Evolutionary conservation across 164 flowering plant species (phyloP).

Genomic region (Magnolia sinica): DNA sequence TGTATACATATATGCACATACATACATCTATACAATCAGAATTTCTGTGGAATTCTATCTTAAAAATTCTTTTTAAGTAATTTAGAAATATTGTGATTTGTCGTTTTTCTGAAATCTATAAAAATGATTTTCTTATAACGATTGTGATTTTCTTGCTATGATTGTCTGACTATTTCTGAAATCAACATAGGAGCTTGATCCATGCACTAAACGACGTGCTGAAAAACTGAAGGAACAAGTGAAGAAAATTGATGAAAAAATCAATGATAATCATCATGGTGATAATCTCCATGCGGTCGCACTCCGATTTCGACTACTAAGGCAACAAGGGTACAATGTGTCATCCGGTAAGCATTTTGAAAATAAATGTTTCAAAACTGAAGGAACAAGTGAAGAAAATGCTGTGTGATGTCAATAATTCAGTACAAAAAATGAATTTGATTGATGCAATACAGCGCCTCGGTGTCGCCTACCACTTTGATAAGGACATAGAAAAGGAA

Average conservation of each 20-base stretch:
- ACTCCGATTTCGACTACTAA: too few relatives aligned
- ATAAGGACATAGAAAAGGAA: neutral
- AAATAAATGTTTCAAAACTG: neutral
- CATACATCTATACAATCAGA: too few relatives aligned
- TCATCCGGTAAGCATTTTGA: too few relatives aligned
- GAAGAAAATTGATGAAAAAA: too few relatives aligned
- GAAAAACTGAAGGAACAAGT: slow-evolving; percentile 1
- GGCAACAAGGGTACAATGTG: too few relatives aligned
- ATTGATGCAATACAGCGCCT: neutral
- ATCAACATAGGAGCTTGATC: slow-evolving; percentile 2
- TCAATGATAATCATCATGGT: too few relatives aligned
- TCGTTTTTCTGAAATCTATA: too few relatives aligned
- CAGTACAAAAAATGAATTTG: neutral
- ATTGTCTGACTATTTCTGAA: neutral
- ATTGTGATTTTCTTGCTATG: too few relatives aligned
- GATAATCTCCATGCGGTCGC: too few relatives aligned
- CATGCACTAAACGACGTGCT: neutral
- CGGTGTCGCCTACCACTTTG: neutral
- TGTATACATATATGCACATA: too few relatives aligned
- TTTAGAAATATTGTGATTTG: neutral
- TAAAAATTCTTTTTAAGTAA: neutral
- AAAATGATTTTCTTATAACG: too few relatives aligned
- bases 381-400: slow-evolving; percentile 3
- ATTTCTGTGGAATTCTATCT: neutral
- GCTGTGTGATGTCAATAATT: neutral